phyloP scores from a whole-genome alignment of 148 eudicot species.

The Oxyria digyna region DNA sequence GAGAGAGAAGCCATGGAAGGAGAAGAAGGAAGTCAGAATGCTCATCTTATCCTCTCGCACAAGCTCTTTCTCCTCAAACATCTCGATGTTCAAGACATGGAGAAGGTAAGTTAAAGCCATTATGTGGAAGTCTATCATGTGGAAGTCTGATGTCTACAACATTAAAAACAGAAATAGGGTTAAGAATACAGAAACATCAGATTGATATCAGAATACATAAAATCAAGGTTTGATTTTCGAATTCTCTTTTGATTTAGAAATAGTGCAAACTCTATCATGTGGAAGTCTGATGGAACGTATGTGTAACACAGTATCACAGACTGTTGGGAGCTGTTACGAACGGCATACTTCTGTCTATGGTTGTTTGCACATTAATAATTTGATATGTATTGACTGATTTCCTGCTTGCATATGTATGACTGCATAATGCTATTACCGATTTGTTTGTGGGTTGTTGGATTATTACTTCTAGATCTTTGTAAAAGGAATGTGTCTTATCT shows the following conservation, averaged over 20 bases:
- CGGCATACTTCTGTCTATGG: neutral
- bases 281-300: neutral
- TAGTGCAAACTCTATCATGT: neutral
- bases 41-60: too few relatives aligned
- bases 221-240: too few relatives aligned
- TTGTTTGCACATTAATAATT: neutral
- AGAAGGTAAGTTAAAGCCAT: too few relatives aligned
- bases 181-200: too few relatives aligned
- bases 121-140: too few relatives aligned
- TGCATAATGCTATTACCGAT: neutral
- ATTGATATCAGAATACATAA: too few relatives aligned
- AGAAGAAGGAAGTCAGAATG: too few relatives aligned
- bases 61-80: too few relatives aligned
- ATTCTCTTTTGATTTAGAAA: neutral
- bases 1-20: too few relatives aligned
- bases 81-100: too few relatives aligned
- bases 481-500: neutral
- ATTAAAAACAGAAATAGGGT: too few relatives aligned
- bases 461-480: neutral
- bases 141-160: too few relatives aligned
- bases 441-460: neutral
- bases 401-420: neutral
- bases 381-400: neutral
- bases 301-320: neutral
- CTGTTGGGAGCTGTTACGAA: neutral